These are phyloP conservation scores for Saturnispora serradocipensis DNA, from an alignment of 805 yeast genomes.

Conservation along the genomic window DNA sequence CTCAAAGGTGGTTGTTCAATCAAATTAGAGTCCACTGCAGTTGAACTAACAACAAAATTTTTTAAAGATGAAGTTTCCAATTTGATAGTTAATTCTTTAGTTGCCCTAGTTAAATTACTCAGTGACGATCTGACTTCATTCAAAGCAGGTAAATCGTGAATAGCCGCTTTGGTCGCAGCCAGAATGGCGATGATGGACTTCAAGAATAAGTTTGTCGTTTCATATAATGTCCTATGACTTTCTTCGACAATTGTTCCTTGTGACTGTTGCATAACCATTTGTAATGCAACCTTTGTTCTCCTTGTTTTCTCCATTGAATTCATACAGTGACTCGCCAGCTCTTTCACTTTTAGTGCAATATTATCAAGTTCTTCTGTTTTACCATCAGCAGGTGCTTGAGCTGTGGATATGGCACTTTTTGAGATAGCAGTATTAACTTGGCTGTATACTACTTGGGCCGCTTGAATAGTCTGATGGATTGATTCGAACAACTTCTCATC, in stretches of 20 bases:
- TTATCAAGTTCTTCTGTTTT: slow-evolving; percentile 13
- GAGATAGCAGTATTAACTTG: slow-evolving; percentile 63
- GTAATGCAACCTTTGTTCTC: slow-evolving; percentile 47
- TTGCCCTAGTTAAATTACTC: slow-evolving; percentile 74
- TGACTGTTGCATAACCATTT: slow-evolving; percentile 32
- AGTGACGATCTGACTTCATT: slow-evolving; percentile 73
- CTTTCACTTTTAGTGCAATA: slow-evolving; percentile 60
- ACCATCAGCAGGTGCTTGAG: slow-evolving; percentile 23
- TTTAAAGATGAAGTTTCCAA: slow-evolving; percentile 55
- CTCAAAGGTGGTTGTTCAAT: slow-evolving; percentile 29
- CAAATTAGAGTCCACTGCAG: slow-evolving; percentile 10
- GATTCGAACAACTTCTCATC: slow-evolving; percentile 24
- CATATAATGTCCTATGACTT: slow-evolving; percentile 68
- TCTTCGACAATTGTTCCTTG: slow-evolving; percentile 21
- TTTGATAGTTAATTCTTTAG: slow-evolving; percentile 86
- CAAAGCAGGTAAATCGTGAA: slow-evolving; percentile 71
- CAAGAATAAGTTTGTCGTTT: slow-evolving; percentile 71
- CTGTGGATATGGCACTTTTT: slow-evolving; percentile 49
- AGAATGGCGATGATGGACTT: slow-evolving; percentile 77
- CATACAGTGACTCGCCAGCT: slow-evolving; percentile 67
- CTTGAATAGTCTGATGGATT: slow-evolving; percentile 25
- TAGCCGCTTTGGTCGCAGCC: slow-evolving; percentile 73
- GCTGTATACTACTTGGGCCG: slow-evolving; percentile 70
- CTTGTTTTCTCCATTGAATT: slow-evolving; percentile 77
- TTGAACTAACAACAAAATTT: slow-evolving; percentile 19